Evolutionary conservation across 2,329 filamentous ascomycete species (phyloP).

Genomic region (Aspergillus tubingensis): DNA sequence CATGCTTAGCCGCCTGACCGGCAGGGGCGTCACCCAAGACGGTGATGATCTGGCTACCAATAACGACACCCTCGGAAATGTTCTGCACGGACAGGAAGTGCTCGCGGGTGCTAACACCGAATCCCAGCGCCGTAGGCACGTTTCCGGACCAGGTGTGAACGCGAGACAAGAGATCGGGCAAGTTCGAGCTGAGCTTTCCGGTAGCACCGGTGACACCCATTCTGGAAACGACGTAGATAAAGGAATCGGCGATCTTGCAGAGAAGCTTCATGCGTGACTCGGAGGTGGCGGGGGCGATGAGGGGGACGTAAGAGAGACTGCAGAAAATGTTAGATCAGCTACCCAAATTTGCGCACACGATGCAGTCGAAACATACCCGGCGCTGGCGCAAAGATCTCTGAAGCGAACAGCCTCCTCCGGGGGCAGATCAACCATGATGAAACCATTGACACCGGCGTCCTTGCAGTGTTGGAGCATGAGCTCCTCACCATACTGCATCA

Average conservation of each 20-base stretch:
- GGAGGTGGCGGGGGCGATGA: conserved; percentile 92
- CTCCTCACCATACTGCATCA: conserved; percentile 93
- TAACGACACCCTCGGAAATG: conserved; percentile 90
- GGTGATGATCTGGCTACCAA: conserved; percentile 92
- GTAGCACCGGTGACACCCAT: conserved; percentile 95
- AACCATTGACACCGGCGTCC: conserved; percentile 85
- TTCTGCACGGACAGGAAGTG: conserved; percentile 85
- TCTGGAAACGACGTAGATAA: conserved; percentile 96
- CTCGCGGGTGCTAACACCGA: conserved; percentile 92
- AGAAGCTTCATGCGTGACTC: conserved; percentile 92
- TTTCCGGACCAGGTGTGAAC: conserved; percentile 93
- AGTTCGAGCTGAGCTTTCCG: conserved; percentile 75
- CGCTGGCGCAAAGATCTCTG: conserved; percentile 37
- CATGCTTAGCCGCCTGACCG: conserved; percentile 68
- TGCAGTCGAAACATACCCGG: conserved; percentile 28
- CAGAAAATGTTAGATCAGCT: background rate
- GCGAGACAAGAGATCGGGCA: conserved; percentile 77
- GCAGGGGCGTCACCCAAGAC: conserved; percentile 69
- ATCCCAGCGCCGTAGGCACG: conserved; percentile 88
- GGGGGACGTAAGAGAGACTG: conserved; percentile 89
- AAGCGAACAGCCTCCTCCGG: conserved; percentile 91
- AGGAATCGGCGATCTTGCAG: conserved; percentile 95
- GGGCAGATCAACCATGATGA: conserved; percentile 95
- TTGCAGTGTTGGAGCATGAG: conserved; percentile 80
- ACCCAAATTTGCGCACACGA: background rate